Percentiles rank a stretch among this genome's conserved stretches.
Evolutionary conservation across 1,284 basidiomycete genomes (phyloP).

Genomic region (Heliocybe sulcata): DNA sequence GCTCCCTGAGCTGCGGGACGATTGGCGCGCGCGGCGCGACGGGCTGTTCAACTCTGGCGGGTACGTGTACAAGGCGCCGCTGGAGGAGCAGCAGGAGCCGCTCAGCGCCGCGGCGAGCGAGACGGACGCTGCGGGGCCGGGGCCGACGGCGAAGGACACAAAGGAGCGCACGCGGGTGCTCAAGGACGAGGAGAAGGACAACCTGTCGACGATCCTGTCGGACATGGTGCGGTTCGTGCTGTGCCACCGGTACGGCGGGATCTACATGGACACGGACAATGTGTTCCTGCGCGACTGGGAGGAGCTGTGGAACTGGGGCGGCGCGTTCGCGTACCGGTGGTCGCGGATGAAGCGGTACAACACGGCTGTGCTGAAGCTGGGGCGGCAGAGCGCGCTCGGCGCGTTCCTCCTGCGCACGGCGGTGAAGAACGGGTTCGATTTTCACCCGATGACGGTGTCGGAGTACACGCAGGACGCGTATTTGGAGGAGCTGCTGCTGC

Average conservation of each 20-base stretch:
- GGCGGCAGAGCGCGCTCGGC: conserved; percentile 75
- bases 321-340: conserved; percentile 86
- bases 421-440: conserved; percentile 79
- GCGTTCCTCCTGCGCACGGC: conserved; percentile 81
- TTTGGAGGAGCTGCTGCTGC: conserved; percentile 64
- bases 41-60: conserved; percentile 57
- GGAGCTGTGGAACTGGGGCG: conserved; percentile 83
- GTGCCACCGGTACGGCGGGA: conserved; percentile 80
- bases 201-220: conserved; percentile 76
- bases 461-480: conserved; percentile 75
- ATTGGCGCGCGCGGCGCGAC: conserved; percentile 58
- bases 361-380: conserved; percentile 80
- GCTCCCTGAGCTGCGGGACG: conserved; percentile 67
- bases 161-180: conserved; percentile 73
- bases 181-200: conserved; percentile 69
- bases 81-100: conserved; percentile 24
- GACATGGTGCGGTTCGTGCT: conserved; percentile 86
- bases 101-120: conserved; percentile 1
- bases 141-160: conserved; percentile 33
- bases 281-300: conserved; percentile 89
- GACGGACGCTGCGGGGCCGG: not conserved
- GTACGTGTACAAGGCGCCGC: conserved; percentile 35
- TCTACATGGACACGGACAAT: conserved; percentile 85
- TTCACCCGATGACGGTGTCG: conserved; percentile 83
- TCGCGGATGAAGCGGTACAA: conserved; percentile 77